phyloP scores from a whole-genome alignment of 768 basidiomycete species.

The Gymnopilus dilepis region DNA sequence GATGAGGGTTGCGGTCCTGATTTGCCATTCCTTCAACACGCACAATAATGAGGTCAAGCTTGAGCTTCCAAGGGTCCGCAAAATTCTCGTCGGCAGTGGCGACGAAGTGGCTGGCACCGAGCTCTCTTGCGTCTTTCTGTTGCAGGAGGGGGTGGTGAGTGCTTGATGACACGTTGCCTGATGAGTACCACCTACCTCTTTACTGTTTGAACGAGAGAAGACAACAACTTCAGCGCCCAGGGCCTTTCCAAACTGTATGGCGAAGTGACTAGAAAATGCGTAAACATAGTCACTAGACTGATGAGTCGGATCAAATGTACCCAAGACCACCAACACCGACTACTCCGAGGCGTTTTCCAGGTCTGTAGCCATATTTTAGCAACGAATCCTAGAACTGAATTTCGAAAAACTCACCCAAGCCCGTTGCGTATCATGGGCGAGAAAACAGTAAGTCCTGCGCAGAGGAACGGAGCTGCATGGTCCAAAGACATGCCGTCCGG shows the following conservation, averaged over 20 bases:
- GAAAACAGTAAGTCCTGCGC: slow-evolving; percentile 67
- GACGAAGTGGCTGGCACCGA: slow-evolving; percentile 16
- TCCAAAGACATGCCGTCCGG: slow-evolving; percentile 56
- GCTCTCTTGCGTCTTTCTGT: slow-evolving; percentile 18
- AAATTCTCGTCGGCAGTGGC: slow-evolving; percentile 15
- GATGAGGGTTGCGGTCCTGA: neutral
- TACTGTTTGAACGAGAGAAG: slow-evolving; percentile 58
- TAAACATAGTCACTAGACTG: neutral
- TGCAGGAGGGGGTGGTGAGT: too few relatives aligned
- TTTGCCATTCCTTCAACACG: neutral
- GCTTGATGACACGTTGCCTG: neutral
- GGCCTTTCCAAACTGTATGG: slow-evolving; percentile 44
- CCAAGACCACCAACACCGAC: slow-evolving; percentile 70
- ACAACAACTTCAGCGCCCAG: slow-evolving; percentile 60
- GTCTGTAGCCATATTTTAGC: slow-evolving; percentile 43
- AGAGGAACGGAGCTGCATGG: slow-evolving; percentile 67
- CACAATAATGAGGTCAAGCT: slow-evolving; percentile 21
- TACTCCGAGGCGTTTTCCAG: slow-evolving; percentile 68
- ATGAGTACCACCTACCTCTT: slow-evolving; percentile 35
- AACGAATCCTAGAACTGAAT: neutral
- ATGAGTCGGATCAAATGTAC: slow-evolving; percentile 22
- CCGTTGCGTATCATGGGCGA: slow-evolving; percentile 62
- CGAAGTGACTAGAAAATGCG: slow-evolving; percentile 33
- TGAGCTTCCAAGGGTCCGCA: slow-evolving; percentile 1
- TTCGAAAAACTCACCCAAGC: slow-evolving; percentile 30